Conservation (phyloP, 352 stramenopile genomes). For the Phytophthora pluvialis region DNA sequence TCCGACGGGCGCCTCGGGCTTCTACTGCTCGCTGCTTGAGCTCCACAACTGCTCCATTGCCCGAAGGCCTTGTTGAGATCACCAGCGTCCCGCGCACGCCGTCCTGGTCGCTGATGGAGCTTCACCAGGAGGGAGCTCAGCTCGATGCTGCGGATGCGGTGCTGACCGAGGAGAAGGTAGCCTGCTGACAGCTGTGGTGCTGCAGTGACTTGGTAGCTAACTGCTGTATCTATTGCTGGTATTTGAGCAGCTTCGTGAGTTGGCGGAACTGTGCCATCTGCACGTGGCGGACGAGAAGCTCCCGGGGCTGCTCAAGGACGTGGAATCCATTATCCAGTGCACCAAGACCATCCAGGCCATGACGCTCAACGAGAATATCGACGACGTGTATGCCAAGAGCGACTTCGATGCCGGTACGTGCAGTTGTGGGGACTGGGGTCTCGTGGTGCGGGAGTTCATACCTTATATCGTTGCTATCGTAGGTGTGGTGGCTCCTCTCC, state of each 20-base stretch:
- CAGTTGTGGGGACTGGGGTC: neutral
- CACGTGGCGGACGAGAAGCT: conserved; percentile 79
- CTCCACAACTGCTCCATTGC: conserved; percentile 30
- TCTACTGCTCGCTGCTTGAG: conserved; percentile 19
- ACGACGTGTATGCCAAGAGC: conserved; percentile 79
- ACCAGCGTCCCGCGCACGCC: conserved; percentile 63
- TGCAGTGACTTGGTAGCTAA: neutral
- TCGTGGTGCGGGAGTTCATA: neutral
- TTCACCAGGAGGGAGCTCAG: conserved; percentile 65
- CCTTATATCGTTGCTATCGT: conserved; percentile 2
- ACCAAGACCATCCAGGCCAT: conserved; percentile 87
- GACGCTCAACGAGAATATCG: conserved; percentile 83
- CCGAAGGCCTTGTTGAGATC: conserved; percentile 70
- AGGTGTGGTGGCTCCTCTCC: conserved; percentile 56
- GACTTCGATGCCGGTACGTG: conserved; percentile 54
- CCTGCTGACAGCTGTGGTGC: neutral
- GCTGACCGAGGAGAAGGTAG: conserved; percentile 64
- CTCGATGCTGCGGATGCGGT: conserved; percentile 55
- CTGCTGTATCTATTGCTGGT: neutral
- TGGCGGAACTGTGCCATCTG: conserved; percentile 85
- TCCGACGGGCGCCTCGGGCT: conserved; percentile 7
- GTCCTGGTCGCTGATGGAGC: conserved; percentile 83
- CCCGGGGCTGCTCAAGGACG: conserved; percentile 73
- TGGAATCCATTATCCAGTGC: conserved; percentile 90
- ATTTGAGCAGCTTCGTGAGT: conserved; percentile 60